A percentile compares a stretch with the other conserved stretches of the same genome.
Conservation (phyloP, 805 yeast genomes). For the Kuraishia piskuri region DNA sequence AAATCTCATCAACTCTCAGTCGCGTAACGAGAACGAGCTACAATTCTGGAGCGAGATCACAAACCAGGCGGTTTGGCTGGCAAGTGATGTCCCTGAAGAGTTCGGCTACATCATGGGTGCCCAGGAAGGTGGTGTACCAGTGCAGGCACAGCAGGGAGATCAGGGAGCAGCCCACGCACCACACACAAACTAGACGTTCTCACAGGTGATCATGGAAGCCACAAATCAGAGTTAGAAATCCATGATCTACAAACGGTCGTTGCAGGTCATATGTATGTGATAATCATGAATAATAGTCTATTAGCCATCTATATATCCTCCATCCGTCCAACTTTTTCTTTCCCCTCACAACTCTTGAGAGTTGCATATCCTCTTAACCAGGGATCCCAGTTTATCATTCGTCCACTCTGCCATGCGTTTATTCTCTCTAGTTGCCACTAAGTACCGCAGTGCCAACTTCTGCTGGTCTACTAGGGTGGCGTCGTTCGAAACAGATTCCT, state of each 20-base stretch:
- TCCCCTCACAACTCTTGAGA: not conserved
- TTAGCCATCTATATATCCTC: not conserved
- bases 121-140: slow-evolving; percentile 2
- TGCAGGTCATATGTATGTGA: not conserved
- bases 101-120: slow-evolving; percentile 9
- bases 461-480: not conserved
- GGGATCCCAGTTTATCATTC: not conserved
- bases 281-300: too few species aligned
- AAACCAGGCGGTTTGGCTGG: slow-evolving; percentile 68
- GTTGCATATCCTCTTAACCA: not conserved
- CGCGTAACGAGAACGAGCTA: slow-evolving; percentile 29
- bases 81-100: slow-evolving; percentile 33
- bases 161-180: not conserved
- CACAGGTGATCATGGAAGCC: not conserved
- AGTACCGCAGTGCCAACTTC: not conserved
- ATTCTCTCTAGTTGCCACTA: not conserved
- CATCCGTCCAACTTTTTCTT: not conserved
- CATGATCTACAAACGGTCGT: not conserved
- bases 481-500: not conserved
- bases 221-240: not conserved
- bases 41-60: slow-evolving; percentile 74
- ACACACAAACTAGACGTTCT: not conserved
- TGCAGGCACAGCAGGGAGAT: not conserved
- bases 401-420: slow-evolving; percentile 1
- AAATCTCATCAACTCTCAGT: slow-evolving; percentile 15